These are phyloP conservation scores for Juglanconis sp. DNA, from an alignment of 2,329 filamentous ascomycete genomes.

Conservation along the genomic window DNA sequence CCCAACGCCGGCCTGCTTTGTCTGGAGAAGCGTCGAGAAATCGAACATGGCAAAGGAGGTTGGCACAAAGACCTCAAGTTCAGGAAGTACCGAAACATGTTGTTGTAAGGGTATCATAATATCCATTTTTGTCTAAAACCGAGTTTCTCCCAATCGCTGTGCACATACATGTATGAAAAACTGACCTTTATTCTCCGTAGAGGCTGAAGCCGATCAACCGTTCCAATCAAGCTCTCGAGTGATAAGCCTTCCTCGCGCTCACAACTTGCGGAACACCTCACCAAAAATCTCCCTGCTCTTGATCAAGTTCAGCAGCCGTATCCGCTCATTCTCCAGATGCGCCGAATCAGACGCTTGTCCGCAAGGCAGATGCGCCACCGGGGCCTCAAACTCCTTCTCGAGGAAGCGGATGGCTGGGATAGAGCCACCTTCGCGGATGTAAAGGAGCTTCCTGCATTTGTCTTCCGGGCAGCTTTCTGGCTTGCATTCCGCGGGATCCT, in stretches of 20 bases:
- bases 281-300: slow-evolving; percentile 92
- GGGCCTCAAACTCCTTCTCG: slow-evolving; percentile 89
- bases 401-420: slow-evolving; percentile 93
- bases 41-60: too few species aligned
- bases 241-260: slow-evolving; percentile 4
- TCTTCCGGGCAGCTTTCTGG: background rate
- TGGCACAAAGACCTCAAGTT: background rate
- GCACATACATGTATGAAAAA: background rate
- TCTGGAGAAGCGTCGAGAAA: too few species aligned
- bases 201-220: too few species aligned
- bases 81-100: background rate
- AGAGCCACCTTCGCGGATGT: slow-evolving; percentile 91
- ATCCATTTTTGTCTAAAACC: background rate
- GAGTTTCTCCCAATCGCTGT: background rate
- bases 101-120: background rate
- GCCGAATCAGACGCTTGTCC: slow-evolving; percentile 92
- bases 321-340: slow-evolving; percentile 92
- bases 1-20: too few species aligned
- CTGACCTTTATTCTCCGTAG: background rate
- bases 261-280: slow-evolving; percentile 73
- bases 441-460: slow-evolving; percentile 65
- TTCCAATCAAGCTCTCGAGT: too few species aligned
- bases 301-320: slow-evolving; percentile 80
- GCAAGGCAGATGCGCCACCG: slow-evolving; percentile 88
- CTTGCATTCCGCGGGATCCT: background rate